Evolutionary conservation across 2,329 filamentous ascomycete species (phyloP).

Genomic region (Clarireedia paspali): DNA sequence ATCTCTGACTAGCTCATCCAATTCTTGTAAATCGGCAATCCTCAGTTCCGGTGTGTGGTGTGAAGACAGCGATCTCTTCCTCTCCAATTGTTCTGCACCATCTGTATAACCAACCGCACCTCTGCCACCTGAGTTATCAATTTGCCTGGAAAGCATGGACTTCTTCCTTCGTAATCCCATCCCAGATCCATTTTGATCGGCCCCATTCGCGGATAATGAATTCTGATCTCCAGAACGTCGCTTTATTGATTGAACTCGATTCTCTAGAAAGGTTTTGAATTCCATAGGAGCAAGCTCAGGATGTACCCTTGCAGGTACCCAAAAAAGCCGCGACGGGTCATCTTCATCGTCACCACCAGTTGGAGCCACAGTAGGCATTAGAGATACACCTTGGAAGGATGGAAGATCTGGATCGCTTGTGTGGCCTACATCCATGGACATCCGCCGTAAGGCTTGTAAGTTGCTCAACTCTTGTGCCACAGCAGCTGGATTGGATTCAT

Average conservation of each 20-base stretch:
- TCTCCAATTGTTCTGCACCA: constrained; percentile 71
- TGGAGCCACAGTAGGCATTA: constrained; percentile 65
- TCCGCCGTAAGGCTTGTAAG: constrained; percentile 63
- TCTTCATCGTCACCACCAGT: constrained; percentile 72
- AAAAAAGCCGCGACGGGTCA: constrained; percentile 81
- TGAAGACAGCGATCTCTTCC: constrained; percentile 57
- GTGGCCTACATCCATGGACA: constrained; percentile 69
- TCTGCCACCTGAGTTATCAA: constrained; percentile 61
- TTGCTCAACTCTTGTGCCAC: constrained; percentile 68
- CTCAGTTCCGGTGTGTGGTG: constrained; percentile 50
- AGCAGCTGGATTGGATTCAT: constrained; percentile 64
- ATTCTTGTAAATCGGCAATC: constrained; percentile 48
- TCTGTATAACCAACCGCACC: constrained; percentile 64
- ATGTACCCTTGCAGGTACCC: constrained; percentile 91
- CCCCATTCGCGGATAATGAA: constrained; percentile 49
- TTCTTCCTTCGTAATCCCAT: constrained; percentile 75
- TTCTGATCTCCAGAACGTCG: constrained; percentile 68
- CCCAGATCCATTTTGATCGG: constrained; percentile 45
- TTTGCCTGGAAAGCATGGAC: constrained; percentile 89
- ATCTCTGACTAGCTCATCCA: constrained; percentile 80
- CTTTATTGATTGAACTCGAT: constrained; percentile 82
- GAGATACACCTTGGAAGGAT: constrained; percentile 56
- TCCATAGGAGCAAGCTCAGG: constrained; percentile 92
- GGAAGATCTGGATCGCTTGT: constrained; percentile 65
- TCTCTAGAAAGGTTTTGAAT: constrained; percentile 94